A percentile compares a stretch with the other conserved stretches of the same genome.
These are phyloP conservation scores for Teratosphaeria epicoccoides DNA, from an alignment of 2,329 filamentous ascomycete species.

Conservation along the genomic window DNA sequence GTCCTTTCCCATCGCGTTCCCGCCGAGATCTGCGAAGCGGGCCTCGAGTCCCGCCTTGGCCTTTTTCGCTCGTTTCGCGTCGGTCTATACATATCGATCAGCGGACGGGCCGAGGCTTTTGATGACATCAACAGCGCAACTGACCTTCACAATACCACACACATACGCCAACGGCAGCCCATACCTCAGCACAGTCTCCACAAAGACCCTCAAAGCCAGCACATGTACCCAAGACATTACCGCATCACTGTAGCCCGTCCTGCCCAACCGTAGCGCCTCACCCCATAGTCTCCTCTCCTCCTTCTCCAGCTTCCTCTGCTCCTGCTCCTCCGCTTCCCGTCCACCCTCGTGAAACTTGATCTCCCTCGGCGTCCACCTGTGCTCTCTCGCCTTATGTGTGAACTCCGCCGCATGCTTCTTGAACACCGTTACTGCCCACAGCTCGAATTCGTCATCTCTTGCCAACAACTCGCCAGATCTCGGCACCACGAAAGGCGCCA, in stretches of 20 bases:
- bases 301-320: conserved; percentile 68
- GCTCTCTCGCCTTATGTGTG: conserved; percentile 80
- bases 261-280: conserved; percentile 73
- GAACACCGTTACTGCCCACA: conserved; percentile 85
- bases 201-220: conserved; percentile 81
- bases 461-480: conserved; percentile 72
- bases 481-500: conserved; percentile 86
- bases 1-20: conserved; percentile 86
- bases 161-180: conserved; percentile 86
- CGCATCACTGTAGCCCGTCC: conserved; percentile 90
- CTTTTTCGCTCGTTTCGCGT: conserved; percentile 70
- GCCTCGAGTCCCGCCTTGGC: conserved; percentile 57
- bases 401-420: conserved; percentile 86
- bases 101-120: background rate
- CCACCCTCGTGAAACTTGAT: conserved; percentile 89
- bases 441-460: conserved; percentile 76
- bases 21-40: conserved; percentile 81
- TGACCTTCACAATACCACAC: conserved; percentile 71
- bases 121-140: no score
- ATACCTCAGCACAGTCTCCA: conserved; percentile 95
- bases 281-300: conserved; percentile 91
- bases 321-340: conserved; percentile 75
- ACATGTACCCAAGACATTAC: conserved; percentile 96
- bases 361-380: conserved; percentile 88
- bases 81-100: conserved; percentile 48